Evolutionary conservation across 169 alveolate species (phyloP), one percentile per base, ranked within the genome.

Genomic region (Theileria luwenshuni): DNA sequence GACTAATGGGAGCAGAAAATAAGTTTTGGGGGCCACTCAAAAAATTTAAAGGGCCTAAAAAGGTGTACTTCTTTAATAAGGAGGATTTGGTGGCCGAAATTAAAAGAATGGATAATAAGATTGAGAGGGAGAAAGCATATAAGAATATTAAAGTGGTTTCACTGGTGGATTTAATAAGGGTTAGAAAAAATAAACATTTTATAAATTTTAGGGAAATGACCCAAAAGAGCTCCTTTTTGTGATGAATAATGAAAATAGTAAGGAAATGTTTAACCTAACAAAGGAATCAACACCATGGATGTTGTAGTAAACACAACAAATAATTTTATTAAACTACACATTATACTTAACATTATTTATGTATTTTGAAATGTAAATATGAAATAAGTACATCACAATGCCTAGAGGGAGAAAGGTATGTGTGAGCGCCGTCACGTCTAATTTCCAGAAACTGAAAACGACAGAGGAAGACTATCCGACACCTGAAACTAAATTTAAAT

Each of bases 381-480:
- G 12, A 51, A 51, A 25, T 51, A 15, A 51, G 12, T 12, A 27
- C n/a, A 61, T 10, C 15, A 72, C 51, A 73, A 45, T 65, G 71
- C 69, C 86, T 23, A 48, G 51, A 30, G 56, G 56, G 23, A 38
- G 83, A 3, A 70, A 79, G 87, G 87, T 79, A 72, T n/a, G 25
- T 21, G 21, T 2, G 28, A 7, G 32, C 12, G 42, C 28, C 30
- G 7, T n/a, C 0, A 19, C 10, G 69, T n/a, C 32, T 6, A 17
- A n/a, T 33, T 12, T 71, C 33, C 33, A 72, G 45, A 77, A 73
- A 27, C 6, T 43, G 25, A 25, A 21, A 58, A 13, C 30, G 33
- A 35, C 5, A 41, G 28, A 13, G n/a, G 68, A 27, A 0, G 33
- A n/a, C 17, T 51, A 65, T 32, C 59, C 83, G 25, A 64, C 35